phyloP scores from a whole-genome alignment of 1,284 basidiomycete species.

The Trichosporon asahii region DNA sequence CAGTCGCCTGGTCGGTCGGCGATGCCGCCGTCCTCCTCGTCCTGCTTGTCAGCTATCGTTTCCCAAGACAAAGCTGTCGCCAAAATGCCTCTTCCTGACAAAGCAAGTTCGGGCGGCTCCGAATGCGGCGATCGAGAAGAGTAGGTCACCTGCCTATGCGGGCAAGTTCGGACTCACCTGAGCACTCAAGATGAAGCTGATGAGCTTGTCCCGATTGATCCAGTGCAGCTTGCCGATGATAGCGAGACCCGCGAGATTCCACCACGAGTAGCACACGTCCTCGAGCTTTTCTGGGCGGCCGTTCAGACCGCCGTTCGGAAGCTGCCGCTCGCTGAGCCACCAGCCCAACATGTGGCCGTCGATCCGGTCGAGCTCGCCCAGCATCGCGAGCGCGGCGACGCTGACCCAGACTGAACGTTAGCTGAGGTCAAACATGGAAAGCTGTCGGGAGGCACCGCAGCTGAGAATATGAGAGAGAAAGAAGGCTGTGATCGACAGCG shows the following conservation, averaged over 20 bases:
- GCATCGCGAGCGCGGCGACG: slow-evolving; percentile 78
- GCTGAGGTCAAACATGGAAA: neutral
- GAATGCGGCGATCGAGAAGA: neutral
- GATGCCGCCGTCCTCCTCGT: slow-evolving; percentile 85
- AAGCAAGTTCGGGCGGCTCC: neutral
- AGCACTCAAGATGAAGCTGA: slow-evolving; percentile 77
- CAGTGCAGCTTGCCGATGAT: slow-evolving; percentile 80
- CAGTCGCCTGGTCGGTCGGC: slow-evolving; percentile 91
- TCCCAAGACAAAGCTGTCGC: too few relatives aligned
- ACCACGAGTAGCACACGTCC: slow-evolving; percentile 97
- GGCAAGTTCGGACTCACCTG: slow-evolving; percentile 58
- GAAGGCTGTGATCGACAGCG: neutral
- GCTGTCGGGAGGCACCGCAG: too few relatives aligned
- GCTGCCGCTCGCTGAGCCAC: slow-evolving; percentile 91
- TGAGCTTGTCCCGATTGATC: slow-evolving; percentile 83
- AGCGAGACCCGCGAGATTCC: slow-evolving; percentile 85
- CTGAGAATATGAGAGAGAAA: neutral
- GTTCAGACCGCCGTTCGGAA: slow-evolving; percentile 89
- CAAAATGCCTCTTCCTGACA: neutral
- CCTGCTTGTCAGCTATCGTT: slow-evolving; percentile 56
- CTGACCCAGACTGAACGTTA: slow-evolving; percentile 75
- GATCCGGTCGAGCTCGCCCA: slow-evolving; percentile 72
- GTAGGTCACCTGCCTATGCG: too few relatives aligned
- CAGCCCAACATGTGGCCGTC: slow-evolving; percentile 73
- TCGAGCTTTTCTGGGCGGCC: slow-evolving; percentile 96